A percentile compares a stretch with the other conserved stretches of the same genome.
Evolutionary conservation across 176 grass and related monocot genomes (phyloP).

Genomic region (Elaeis guineensis): DNA sequence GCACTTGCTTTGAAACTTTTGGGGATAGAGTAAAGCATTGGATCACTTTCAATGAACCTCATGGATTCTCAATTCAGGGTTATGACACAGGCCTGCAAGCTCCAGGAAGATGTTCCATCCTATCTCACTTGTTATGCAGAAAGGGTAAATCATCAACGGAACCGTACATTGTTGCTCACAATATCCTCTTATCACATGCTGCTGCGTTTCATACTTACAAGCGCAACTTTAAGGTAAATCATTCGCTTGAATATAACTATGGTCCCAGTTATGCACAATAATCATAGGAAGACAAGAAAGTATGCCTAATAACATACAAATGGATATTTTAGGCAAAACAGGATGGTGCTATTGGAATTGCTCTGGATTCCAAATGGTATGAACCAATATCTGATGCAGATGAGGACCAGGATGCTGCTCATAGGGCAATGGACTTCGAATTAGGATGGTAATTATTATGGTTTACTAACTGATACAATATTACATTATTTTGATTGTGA

Average conservation of each 20-base stretch:
- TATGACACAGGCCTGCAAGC: conserved; percentile 84
- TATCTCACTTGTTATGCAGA: conserved; percentile 72
- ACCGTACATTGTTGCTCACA: conserved; percentile 76
- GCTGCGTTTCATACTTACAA: conserved; percentile 60
- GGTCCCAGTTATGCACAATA: neutral
- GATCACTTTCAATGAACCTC: conserved; percentile 90
- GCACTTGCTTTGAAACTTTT: conserved; percentile 80
- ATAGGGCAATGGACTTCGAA: conserved; percentile 85
- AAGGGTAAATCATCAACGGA: conserved; percentile 81
- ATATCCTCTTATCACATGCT: conserved; percentile 76
- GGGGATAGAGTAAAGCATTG: conserved; percentile 92
- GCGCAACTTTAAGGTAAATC: conserved; percentile 61
- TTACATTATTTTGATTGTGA: conserved; percentile 13
- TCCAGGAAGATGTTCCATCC: conserved; percentile 73
- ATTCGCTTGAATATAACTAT: neutral
- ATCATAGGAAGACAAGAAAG: too few relatives aligned
- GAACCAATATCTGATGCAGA: conserved; percentile 53
- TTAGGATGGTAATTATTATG: conserved; percentile 66
- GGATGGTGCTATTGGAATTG: conserved; percentile 49
- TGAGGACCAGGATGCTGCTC: conserved; percentile 68
- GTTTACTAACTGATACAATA: conserved; percentile 1
- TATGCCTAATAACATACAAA: too few relatives aligned
- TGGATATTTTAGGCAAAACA: conserved; percentile 46
- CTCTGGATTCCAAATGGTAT: conserved; percentile 87
- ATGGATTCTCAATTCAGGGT: conserved; percentile 65